phyloP scores from a whole-genome alignment of 2,329 filamentous ascomycete species.

The Gaeumannomyces sp. region DNA sequence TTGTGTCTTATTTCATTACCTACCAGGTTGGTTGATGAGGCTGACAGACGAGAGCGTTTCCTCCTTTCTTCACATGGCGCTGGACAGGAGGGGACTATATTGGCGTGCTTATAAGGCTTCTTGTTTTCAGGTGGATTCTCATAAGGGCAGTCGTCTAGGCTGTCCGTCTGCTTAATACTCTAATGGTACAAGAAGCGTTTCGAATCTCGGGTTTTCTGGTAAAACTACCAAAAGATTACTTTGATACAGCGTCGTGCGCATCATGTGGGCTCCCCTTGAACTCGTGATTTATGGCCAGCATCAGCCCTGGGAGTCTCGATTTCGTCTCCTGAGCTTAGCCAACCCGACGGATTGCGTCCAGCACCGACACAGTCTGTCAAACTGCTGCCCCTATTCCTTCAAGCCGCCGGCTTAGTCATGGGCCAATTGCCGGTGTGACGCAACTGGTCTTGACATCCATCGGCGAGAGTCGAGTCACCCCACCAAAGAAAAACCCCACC shows the following conservation, averaged over 20 bases:
- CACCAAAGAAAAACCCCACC: slow-evolving; percentile 9
- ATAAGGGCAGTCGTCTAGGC: background rate
- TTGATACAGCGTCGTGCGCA: background rate
- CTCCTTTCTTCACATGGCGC: background rate
- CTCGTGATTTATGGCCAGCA: too few species aligned
- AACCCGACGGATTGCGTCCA: background rate
- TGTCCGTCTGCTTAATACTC: background rate
- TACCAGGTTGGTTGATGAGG: background rate
- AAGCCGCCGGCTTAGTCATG: background rate
- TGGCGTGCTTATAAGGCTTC: background rate
- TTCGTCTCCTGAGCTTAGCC: too few species aligned
- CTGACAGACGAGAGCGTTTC: background rate
- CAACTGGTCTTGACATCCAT: background rate
- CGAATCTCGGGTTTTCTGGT: background rate
- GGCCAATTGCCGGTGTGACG: background rate
- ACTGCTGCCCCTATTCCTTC: background rate
- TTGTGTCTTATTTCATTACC: background rate
- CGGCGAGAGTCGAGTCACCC: slow-evolving; percentile 4
- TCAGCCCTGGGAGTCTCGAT: too few species aligned
- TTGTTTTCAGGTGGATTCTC: background rate
- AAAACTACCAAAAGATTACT: background rate
- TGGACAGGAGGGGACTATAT: background rate
- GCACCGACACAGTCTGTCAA: background rate
- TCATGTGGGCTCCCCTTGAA: too few species aligned
- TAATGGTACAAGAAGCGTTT: background rate